Percentiles rank a stretch among this genome's conserved stretches.
Evolutionary conservation across 179 eudicot species (phyloP).

Genomic region (Beta macrorhiza): DNA sequence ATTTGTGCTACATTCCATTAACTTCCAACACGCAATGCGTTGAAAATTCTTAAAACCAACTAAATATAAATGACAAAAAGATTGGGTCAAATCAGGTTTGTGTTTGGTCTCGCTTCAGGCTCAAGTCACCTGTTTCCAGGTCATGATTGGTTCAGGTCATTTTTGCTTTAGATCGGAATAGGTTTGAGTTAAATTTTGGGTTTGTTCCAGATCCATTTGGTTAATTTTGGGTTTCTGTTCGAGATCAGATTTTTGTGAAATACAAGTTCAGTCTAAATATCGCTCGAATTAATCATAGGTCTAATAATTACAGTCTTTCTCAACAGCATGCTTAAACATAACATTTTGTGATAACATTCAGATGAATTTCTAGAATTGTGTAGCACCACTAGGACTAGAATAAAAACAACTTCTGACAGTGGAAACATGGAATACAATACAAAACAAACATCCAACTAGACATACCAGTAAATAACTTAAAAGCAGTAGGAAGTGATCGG

Average conservation of each 20-base stretch:
- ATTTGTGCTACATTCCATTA: no score
- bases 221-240: not conserved
- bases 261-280: not conserved
- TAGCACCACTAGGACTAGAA: not conserved
- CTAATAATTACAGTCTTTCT: not conserved
- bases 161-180: not conserved
- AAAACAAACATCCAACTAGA: not conserved
- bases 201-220: not conserved
- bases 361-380: not conserved
- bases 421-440: not conserved
- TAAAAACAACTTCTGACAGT: not conserved
- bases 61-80: no score
- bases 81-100: not conserved
- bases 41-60: no score
- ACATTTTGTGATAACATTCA: not conserved
- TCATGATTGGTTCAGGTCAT: not conserved
- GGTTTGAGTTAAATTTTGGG: not conserved
- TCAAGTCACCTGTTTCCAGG: not conserved
- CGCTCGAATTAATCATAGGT: not conserved
- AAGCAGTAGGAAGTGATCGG: slow-evolving; percentile 80
- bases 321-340: not conserved
- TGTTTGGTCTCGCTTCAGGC: not conserved
- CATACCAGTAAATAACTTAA: slow-evolving; percentile 88
- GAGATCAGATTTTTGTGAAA: not conserved
- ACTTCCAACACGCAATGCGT: no score